Evolutionary conservation across 2,329 filamentous ascomycete species (phyloP).

Genomic region (Thermoascus crustaceus): DNA sequence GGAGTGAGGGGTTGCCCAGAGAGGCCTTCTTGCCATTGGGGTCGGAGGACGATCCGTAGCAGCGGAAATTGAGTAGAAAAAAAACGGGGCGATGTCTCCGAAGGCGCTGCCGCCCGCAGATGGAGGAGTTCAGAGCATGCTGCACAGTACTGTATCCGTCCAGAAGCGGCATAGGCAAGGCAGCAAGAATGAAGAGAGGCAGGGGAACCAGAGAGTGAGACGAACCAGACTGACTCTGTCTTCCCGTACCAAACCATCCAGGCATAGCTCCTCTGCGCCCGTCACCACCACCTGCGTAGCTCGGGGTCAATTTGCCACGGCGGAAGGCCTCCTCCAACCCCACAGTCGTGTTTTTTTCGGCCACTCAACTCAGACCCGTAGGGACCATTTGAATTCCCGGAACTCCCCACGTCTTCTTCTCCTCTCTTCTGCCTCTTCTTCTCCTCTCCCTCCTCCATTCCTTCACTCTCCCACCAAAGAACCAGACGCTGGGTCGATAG

Average conservation of each 20-base stretch:
- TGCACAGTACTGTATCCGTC: constrained; percentile 6
- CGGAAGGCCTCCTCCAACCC: not conserved
- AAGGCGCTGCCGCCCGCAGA: constrained; percentile 1
- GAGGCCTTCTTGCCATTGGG: not conserved
- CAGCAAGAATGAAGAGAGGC: no score
- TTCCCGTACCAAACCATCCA: constrained; percentile 6
- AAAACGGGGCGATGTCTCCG: constrained; percentile 1
- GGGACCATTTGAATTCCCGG: constrained; percentile 15
- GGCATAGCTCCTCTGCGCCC: constrained; percentile 1
- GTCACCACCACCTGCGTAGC: not conserved
- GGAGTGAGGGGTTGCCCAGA: not conserved
- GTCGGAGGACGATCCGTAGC: not conserved
- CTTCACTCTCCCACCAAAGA: constrained; percentile 7
- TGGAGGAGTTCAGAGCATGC: constrained; percentile 12
- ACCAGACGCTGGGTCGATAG: constrained; percentile 15
- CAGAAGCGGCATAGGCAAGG: constrained; percentile 10
- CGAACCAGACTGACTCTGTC: not conserved
- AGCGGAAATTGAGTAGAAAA: constrained; percentile 1
- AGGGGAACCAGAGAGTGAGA: constrained; percentile 8
- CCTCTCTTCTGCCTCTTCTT: constrained; percentile 11
- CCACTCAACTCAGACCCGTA: constrained; percentile 16
- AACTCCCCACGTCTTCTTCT: constrained; percentile 11
- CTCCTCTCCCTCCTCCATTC: constrained; percentile 11
- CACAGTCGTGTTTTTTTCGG: constrained; percentile 8
- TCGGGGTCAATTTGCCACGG: not conserved